Percentiles rank a stretch among this genome's conserved stretches.
These are phyloP conservation scores for Achaetomium macrosporum DNA, from an alignment of 2,329 filamentous ascomycete genomes.

Conservation along the genomic window DNA sequence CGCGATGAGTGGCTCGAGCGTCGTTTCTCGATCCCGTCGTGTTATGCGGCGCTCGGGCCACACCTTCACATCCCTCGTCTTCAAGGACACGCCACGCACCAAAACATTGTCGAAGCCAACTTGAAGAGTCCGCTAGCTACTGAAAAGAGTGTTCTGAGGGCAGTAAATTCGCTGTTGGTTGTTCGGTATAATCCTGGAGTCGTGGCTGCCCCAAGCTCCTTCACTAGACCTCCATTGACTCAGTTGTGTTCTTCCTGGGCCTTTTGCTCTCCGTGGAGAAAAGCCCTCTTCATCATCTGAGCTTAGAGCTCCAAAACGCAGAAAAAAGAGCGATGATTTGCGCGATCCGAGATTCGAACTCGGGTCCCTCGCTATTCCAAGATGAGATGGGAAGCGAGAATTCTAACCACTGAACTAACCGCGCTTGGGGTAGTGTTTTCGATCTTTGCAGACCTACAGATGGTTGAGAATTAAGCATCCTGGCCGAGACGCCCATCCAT, in stretches of 20 bases:
- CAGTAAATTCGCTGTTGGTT: no score
- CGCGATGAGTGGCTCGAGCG: no score
- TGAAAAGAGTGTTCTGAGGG: no score
- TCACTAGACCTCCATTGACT: no score
- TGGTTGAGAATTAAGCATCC: neutral
- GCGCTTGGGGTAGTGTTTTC: conserved; percentile 8
- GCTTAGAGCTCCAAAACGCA: neutral
- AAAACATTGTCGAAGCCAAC: no score
- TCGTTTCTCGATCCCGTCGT: no score
- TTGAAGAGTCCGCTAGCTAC: no score
- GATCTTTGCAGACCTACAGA: neutral
- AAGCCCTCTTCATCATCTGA: no score
- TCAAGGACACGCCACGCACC: no score
- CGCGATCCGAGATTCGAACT: conserved; percentile 23
- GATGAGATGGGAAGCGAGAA: conserved; percentile 22
- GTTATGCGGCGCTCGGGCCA: neutral
- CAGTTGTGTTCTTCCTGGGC: neutral
- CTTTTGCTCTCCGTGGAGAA: neutral
- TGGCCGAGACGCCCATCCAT: no score
- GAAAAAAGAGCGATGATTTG: conserved; percentile 1
- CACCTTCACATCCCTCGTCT: neutral
- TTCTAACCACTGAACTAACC: conserved; percentile 24
- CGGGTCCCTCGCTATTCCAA: conserved; percentile 20
- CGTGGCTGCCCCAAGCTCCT: no score
- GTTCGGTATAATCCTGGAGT: no score